Evolutionary conservation across 805 yeast species (phyloP).

Genomic region (Cyberlindnera euphorbiiphila): DNA sequence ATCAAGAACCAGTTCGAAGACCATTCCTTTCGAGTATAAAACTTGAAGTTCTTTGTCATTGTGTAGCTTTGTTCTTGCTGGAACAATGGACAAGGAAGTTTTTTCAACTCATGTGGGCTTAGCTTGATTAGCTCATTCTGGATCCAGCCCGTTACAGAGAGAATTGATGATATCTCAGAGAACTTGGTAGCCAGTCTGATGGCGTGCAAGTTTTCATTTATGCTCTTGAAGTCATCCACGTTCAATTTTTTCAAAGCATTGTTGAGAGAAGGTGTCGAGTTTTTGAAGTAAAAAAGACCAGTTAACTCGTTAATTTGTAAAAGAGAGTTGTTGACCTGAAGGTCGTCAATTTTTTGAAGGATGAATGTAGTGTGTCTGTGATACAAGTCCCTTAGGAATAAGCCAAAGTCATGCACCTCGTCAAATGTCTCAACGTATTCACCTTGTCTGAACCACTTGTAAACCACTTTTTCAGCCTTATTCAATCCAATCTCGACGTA

Average conservation of each 20-base stretch:
- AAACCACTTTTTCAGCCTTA: conserved; percentile 41
- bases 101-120: conserved; percentile 42
- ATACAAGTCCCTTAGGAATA: conserved; percentile 36
- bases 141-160: conserved; percentile 68
- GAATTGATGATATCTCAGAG: conserved; percentile 49
- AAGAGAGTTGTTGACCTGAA: conserved; percentile 27
- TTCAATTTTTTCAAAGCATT: conserved; percentile 23
- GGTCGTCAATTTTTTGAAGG: conserved; percentile 31
- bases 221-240: conserved; percentile 25
- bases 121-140: conserved; percentile 51
- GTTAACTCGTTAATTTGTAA: conserved; percentile 28
- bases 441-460: conserved; percentile 64
- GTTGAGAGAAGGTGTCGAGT: conserved; percentile 36
- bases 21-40: conserved; percentile 35
- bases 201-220: conserved; percentile 20
- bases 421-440: conserved; percentile 31
- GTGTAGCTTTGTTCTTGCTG: conserved; percentile 3
- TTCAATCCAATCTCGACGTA: conserved; percentile 61
- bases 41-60: conserved; percentile 27
- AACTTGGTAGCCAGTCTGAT: conserved; percentile 20
- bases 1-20: conserved; percentile 37
- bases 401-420: conserved; percentile 35
- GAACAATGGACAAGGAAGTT: conserved; percentile 17
- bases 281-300: conserved; percentile 42
- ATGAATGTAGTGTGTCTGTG: conserved; percentile 37